Conservation (phyloP, 2,329 filamentous ascomycete species). For the Apiospora koreana region DNA sequence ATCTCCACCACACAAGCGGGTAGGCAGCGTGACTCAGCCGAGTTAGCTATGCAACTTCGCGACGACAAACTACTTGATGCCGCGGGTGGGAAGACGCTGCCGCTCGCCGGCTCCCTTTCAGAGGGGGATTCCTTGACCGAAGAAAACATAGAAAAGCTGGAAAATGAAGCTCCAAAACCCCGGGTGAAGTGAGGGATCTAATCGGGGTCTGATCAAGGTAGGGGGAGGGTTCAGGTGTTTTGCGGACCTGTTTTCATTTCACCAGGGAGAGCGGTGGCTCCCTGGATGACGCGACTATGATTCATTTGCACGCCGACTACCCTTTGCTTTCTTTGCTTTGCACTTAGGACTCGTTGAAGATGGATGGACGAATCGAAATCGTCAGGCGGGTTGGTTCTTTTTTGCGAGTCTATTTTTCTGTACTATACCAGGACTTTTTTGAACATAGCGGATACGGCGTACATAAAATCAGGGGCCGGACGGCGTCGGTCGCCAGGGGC, state of each 20-base stretch:
- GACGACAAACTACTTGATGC: slow-evolving; percentile 50
- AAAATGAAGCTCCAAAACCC: neutral
- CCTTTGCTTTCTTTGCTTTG: neutral
- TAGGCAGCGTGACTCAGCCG: slow-evolving; percentile 35
- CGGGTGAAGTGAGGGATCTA: neutral
- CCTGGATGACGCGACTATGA: neutral
- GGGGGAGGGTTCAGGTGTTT: neutral
- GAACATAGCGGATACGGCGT: slow-evolving; percentile 6
- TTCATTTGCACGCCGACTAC: neutral
- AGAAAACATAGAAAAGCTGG: slow-evolving; percentile 53
- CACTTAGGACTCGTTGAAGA: neutral
- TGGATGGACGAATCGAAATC: neutral
- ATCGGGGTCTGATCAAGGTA: neutral
- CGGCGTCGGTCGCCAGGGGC: neutral
- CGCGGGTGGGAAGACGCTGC: slow-evolving; percentile 37
- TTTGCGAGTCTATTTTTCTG: neutral
- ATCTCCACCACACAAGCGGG: slow-evolving; percentile 22
- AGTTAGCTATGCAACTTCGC: slow-evolving; percentile 43
- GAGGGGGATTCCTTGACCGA: slow-evolving; percentile 52
- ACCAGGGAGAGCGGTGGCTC: neutral
- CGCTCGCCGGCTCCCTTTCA: slow-evolving; percentile 23
- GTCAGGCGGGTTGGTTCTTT: neutral
- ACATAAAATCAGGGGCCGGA: neutral
- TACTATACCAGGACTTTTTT: neutral
- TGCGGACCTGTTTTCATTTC: neutral